Evolutionary conservation across 495 filamentous ascomycete genomes (phyloP).

Genomic region (Cenococcum geophilum): DNA sequence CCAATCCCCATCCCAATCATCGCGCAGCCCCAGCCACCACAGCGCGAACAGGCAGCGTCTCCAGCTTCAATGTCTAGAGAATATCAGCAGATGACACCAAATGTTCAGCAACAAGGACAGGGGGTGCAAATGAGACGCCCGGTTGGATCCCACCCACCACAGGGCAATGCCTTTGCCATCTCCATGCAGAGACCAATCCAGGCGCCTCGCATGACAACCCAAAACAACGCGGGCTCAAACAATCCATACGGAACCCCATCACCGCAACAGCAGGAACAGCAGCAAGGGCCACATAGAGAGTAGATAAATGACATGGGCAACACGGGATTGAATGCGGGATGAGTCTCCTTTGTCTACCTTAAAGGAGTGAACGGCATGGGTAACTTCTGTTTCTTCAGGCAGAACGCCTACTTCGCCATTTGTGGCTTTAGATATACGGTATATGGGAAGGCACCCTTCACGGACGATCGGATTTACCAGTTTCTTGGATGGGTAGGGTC

Average conservation of each 20-base stretch:
- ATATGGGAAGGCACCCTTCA: too few species aligned
- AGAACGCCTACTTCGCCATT: too few species aligned
- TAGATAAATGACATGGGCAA: background rate
- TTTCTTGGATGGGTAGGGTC: too few species aligned
- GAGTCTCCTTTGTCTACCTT: background rate
- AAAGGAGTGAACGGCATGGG: too few species aligned
- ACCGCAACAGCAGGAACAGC: background rate
- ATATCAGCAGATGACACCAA: conserved; percentile 15
- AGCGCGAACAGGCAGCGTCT: conserved; percentile 10
- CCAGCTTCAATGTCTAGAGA: conserved; percentile 22
- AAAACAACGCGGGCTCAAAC: conserved; percentile 2
- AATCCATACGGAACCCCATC: conserved; percentile 10
- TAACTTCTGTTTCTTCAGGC: too few species aligned
- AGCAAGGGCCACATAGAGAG: conserved; percentile 3
- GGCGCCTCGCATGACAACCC: conserved; percentile 4
- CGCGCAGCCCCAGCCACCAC: conserved; percentile 5
- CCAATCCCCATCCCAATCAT: conserved; percentile 20
- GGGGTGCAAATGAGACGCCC: background rate
- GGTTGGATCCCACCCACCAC: background rate
- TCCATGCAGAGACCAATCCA: conserved; percentile 13
- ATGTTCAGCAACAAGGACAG: background rate
- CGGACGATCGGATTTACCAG: too few species aligned
- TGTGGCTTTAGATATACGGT: too few species aligned
- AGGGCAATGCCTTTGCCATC: conserved; percentile 15
- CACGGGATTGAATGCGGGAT: background rate